phyloP scores from a whole-genome alignment of 1,284 basidiomycete genomes.

The Ustilago trichophora region DNA sequence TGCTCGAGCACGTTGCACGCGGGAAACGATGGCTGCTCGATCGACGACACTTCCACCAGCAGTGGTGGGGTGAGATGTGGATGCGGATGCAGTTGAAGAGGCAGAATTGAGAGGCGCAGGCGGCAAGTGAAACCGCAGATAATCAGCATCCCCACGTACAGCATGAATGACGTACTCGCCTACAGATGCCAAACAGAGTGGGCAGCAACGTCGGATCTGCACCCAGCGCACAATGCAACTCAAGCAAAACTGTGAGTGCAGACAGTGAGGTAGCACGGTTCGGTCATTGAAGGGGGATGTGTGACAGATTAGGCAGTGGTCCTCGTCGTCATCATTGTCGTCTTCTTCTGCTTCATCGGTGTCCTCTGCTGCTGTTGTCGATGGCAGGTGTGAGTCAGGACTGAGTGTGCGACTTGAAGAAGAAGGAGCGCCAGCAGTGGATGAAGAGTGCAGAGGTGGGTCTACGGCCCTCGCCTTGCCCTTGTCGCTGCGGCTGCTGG shows the following conservation, averaged over 20 bases:
- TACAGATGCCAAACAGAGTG: slow-evolving; percentile 58
- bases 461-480: too few relatives aligned
- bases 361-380: too few relatives aligned
- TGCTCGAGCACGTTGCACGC: slow-evolving; percentile 6
- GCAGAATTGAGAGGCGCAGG: background rate
- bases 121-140: slow-evolving; percentile 52
- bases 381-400: too few relatives aligned
- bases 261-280: slow-evolving; percentile 59
- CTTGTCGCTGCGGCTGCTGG: too few relatives aligned
- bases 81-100: background rate
- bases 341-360: background rate
- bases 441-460: too few relatives aligned
- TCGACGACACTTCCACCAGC: background rate
- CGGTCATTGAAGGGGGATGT: slow-evolving; percentile 53
- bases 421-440: too few relatives aligned
- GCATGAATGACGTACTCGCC: slow-evolving; percentile 57
- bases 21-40: too few relatives aligned
- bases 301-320: slow-evolving; percentile 64
- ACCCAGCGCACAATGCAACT: slow-evolving; percentile 63
- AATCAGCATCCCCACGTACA: slow-evolving; percentile 61
- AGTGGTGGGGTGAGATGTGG: too few relatives aligned
- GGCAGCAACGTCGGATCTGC: slow-evolving; percentile 60
- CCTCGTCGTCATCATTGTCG: slow-evolving; percentile 21
- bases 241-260: slow-evolving; percentile 66
- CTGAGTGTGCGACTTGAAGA: too few relatives aligned